These are phyloP conservation scores for Tylopilus intermedius DNA, from an alignment of 768 basidiomycete species.

Conservation along the genomic window DNA sequence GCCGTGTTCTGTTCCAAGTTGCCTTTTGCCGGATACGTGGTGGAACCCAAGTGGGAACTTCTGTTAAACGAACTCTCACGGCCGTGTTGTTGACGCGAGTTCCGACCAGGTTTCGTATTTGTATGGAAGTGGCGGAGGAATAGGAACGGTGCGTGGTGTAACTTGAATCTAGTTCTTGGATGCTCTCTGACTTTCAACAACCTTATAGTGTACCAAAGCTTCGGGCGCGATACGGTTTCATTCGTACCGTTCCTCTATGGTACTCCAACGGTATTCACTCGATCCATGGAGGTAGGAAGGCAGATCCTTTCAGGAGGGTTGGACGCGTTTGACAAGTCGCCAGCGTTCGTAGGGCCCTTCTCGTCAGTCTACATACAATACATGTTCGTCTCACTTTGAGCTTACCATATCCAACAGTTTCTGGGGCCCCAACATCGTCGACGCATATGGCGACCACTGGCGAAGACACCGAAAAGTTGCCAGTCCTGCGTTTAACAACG, in stretches of 20 bases:
- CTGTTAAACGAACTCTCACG: background rate
- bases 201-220: slow-evolving; percentile 10
- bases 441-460: slow-evolving; percentile 13
- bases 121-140: slow-evolving; percentile 18
- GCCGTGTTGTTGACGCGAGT: background rate
- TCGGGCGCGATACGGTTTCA: slow-evolving; percentile 15
- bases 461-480: slow-evolving; percentile 17
- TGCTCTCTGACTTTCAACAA: background rate
- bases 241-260: slow-evolving; percentile 16
- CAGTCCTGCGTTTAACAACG: slow-evolving; percentile 18
- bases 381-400: background rate
- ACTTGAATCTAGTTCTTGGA: background rate
- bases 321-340: background rate
- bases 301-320: slow-evolving; percentile 8
- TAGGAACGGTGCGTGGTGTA: slow-evolving; percentile 9
- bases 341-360: background rate
- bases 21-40: slow-evolving; percentile 4
- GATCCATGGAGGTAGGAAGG: slow-evolving; percentile 15
- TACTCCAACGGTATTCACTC: slow-evolving; percentile 13
- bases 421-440: slow-evolving; percentile 19
- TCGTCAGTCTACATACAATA: background rate
- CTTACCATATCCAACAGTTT: slow-evolving; percentile 7
- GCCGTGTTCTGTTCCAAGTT: slow-evolving; percentile 3
- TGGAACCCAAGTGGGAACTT: slow-evolving; percentile 18
- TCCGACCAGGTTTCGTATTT: slow-evolving; percentile 7